These are phyloP conservation scores for Wickerhamiella allomyrinae DNA, from an alignment of 805 yeast species.

Conservation along the genomic window DNA sequence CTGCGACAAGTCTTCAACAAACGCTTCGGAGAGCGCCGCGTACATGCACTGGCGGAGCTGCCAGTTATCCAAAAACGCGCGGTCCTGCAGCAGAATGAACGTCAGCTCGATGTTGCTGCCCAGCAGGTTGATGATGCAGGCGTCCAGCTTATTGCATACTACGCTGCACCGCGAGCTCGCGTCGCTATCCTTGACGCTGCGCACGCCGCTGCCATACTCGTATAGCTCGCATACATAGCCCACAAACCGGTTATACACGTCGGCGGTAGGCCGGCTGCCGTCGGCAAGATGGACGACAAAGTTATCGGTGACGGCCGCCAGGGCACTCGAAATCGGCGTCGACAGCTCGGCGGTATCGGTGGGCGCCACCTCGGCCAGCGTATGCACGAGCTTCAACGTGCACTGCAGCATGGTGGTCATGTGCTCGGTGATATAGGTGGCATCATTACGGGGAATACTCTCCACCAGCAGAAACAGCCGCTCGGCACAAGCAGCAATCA, in stretches of 20 bases:
- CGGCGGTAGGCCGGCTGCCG: neutral
- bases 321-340: neutral
- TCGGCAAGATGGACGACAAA: neutral
- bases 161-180: neutral
- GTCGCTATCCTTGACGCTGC: neutral
- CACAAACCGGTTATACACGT: neutral
- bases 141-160: neutral
- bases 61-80: neutral
- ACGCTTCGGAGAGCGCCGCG: conserved; percentile 1
- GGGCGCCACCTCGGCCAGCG: neutral
- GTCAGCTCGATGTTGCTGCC: conserved; percentile 5
- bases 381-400: neutral
- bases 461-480: neutral
- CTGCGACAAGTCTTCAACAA: conserved; percentile 7
- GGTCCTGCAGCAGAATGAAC: conserved; percentile 1
- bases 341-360: neutral
- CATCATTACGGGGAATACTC: neutral
- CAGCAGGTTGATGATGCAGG: neutral
- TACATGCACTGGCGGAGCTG: conserved; percentile 1
- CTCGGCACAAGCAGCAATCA: neutral
- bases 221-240: neutral
- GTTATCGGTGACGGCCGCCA: neutral
- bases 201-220: neutral
- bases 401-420: neutral
- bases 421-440: neutral